A percentile compares a stretch with the other conserved stretches of the same genome.
These are phyloP conservation scores for Chrysoporthe puriensis DNA, from an alignment of 2,329 filamentous ascomycete species.

Conservation along the genomic window DNA sequence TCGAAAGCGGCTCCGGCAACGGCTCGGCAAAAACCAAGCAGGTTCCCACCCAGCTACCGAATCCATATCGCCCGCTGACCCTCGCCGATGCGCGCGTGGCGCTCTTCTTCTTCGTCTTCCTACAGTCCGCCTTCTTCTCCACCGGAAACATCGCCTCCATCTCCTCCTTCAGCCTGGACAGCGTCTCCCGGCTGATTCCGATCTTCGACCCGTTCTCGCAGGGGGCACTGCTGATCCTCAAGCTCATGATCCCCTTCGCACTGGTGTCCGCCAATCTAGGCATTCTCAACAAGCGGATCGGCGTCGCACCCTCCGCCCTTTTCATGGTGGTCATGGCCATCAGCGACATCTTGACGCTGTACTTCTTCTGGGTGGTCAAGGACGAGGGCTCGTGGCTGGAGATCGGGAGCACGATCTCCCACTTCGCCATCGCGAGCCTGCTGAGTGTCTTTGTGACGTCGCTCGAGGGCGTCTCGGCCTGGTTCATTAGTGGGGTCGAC, in stretches of 20 bases:
- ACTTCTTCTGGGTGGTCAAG: slow-evolving; percentile 97
- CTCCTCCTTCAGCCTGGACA: slow-evolving; percentile 91
- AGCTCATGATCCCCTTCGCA: slow-evolving; percentile 91
- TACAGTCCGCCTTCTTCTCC: slow-evolving; percentile 96
- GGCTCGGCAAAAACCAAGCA: slow-evolving; percentile 19
- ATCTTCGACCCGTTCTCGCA: slow-evolving; percentile 95
- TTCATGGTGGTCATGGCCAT: slow-evolving; percentile 95
- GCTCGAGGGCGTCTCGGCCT: slow-evolving; percentile 81
- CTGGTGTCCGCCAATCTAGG: slow-evolving; percentile 93
- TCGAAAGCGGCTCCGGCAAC: slow-evolving; percentile 15
- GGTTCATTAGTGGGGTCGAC: slow-evolving; percentile 80
- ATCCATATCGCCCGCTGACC: slow-evolving; percentile 65
- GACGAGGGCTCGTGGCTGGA: slow-evolving; percentile 98
- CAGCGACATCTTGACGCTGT: slow-evolving; percentile 87
- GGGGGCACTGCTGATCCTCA: slow-evolving; percentile 81
- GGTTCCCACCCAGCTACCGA: slow-evolving; percentile 28
- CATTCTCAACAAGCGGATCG: slow-evolving; percentile 81
- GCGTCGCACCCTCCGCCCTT: slow-evolving; percentile 82
- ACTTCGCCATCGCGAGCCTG: slow-evolving; percentile 90
- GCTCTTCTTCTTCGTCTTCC: slow-evolving; percentile 91
- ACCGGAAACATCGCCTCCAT: slow-evolving; percentile 95
- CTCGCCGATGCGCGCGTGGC: slow-evolving; percentile 86
- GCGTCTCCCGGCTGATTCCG: slow-evolving; percentile 83
- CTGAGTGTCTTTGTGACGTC: slow-evolving; percentile 89
- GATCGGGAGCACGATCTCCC: slow-evolving; percentile 94